Evolutionary conservation across 768 basidiomycete genomes (phyloP), one percentile per base, ranked within the genome.

Genomic region (Scleroderma bovista): DNA sequence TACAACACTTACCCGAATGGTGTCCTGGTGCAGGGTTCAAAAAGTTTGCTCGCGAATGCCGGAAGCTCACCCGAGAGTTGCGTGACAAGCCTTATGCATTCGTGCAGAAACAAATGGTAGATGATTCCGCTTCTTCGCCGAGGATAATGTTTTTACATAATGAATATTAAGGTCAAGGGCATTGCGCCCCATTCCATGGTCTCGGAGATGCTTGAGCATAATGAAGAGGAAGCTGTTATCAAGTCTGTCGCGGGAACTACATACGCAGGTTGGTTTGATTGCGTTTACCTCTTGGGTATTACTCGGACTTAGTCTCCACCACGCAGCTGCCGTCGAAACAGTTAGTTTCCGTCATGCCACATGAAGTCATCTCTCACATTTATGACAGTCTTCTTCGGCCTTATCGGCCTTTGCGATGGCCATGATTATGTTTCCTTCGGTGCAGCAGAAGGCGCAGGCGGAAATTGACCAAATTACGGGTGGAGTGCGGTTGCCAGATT

Each of bases 11-110:
- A 19, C 67, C 68, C 12, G 54, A 59, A 32, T 66, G 67, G 65
- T 57, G 59, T 40, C 69, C 66, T 13, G 67, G 66, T 1, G 52
- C 60, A 1, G 60, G 59, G 6, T 69, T 71, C 50, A 60, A 57
- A 31, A 47, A 32, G 11, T 55, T 51, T 34, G 68, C 60, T 26
- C 53, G 36, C 40, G 48, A 16, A 17, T 57, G 57, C 20, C 19
- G 48, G 2, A 51, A 56, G 37, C 17, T 61, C 39, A 61, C 61
- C 22, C 55, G 56, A 12, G 17, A 62, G 11, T 12, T 57, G 37
- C 51, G 53, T 6, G 59, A 61, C 16, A 23, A 50, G 45, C 59
- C 57, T 1, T 56, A 45, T 26, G 36, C 57, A 22, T 57, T 53
- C 37, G 62, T 64, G 6, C 49, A 38, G n/a, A 51, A 56, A 46